Percentiles rank a stretch among this genome's conserved stretches.
These are phyloP conservation scores for Leptographium lundbergii DNA, from an alignment of 2,329 filamentous ascomycete genomes.

Conservation along the genomic window DNA sequence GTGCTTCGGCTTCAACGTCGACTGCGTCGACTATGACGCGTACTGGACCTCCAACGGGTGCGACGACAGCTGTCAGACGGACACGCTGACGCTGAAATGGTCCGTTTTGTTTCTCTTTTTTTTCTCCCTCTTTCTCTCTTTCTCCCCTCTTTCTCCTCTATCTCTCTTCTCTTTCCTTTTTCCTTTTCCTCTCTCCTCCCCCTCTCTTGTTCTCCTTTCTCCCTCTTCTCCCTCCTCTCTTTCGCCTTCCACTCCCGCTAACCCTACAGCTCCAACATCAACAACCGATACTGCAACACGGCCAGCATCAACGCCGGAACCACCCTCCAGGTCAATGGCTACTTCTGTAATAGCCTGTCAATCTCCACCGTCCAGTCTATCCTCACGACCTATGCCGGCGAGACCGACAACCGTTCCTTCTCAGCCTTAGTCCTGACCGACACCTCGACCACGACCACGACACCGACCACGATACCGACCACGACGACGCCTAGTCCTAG, in stretches of 20 bases:
- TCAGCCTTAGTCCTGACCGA: slow-evolving; percentile 1
- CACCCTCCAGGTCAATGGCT: slow-evolving; percentile 7
- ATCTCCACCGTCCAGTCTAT: slow-evolving; percentile 3
- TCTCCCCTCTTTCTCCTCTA: too few relatives aligned
- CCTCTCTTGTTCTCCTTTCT: background rate
- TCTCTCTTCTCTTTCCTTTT: too few relatives aligned
- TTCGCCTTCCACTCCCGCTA: background rate
- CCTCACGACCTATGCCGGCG: slow-evolving; percentile 9
- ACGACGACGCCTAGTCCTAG: background rate
- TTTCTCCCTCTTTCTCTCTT: too few relatives aligned
- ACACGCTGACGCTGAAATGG: too few relatives aligned
- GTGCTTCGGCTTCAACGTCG: too few relatives aligned
- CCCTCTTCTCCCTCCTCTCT: background rate
- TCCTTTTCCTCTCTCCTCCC: background rate
- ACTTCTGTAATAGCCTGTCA: slow-evolving; percentile 6
- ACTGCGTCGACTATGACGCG: too few relatives aligned
- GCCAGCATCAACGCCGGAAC: slow-evolving; percentile 9
- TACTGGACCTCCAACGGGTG: too few relatives aligned
- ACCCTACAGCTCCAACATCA: slow-evolving; percentile 7
- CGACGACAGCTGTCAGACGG: too few relatives aligned
- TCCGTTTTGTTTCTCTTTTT: too few relatives aligned
- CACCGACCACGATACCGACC: background rate
- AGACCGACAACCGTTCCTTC: slow-evolving; percentile 10
- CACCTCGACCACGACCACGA: background rate
- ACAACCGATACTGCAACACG: slow-evolving; percentile 9